Base-by-base conservation (phyloP, 805 yeast species). In the Metschnikowia orientalis region DNA sequence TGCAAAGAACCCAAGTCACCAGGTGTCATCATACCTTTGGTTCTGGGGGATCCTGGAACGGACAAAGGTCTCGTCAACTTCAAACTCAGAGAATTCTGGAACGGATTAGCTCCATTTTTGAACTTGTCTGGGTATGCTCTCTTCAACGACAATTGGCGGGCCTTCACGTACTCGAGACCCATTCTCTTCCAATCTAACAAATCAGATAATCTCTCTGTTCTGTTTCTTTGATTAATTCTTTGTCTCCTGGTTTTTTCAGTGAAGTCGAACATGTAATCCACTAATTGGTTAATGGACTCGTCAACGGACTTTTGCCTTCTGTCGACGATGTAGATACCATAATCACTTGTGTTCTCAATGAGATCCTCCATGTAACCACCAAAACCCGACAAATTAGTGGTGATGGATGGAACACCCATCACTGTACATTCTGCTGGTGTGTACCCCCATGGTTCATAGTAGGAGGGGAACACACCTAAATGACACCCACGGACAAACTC, bases 371-470 rank as follows among this genome's bases (percentile, higher is more conserved):
- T 90, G 65, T 90, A 90, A 46, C 97, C 94, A 30, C 98, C 98
- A 56, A 90, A 90, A 1, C 98, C 98, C 2, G 96, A 86, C 40
- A 90, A 66, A 57, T 90, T 90, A 25, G 98, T 90, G 8, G 98
- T 90, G 52, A 90, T 85, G 5, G 96, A 86, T 11, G 98, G 98
- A 39, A 92, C 95, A 36, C 98, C 98, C 98, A 90, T 90, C 15
- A 92, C 98, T 0, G 98, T 90, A 68, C 98, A 92, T 59, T 90
- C 98, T 6, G 97, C 97, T 3, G 98, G 98, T 2, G 98, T 90
- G 61, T 90, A 90, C 23, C 98, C 98, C 98, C 98, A 90, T 4
- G 98, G 98, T 64, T 90, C 98, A 56, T 90, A 90, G 64, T 90
- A 90, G 0, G 96, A 87, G 30, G 98, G 98, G 80, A 90, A 90